These are phyloP conservation scores for Fusarium sp. DNA, from an alignment of 2,329 filamentous ascomycete genomes.

Conservation along the genomic window DNA sequence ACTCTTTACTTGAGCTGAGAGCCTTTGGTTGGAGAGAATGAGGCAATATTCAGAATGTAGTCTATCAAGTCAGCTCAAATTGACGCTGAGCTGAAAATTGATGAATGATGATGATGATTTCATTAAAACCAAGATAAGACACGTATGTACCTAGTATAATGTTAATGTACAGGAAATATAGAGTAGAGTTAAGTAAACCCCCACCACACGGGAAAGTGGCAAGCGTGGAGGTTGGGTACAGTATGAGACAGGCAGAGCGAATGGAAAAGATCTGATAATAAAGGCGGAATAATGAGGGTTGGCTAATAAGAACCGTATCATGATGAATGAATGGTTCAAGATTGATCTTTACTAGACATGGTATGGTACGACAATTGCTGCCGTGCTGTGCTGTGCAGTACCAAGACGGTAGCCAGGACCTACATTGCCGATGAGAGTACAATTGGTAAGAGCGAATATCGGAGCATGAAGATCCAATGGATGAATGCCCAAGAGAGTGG, in stretches of 20 bases:
- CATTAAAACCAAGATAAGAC: conserved; percentile 37
- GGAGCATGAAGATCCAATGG: conserved; percentile 22
- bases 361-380: not conserved
- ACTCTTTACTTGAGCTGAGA: conserved; percentile 5
- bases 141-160: not conserved
- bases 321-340: conserved; percentile 28
- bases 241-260: conserved; percentile 20
- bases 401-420: conserved; percentile 25
- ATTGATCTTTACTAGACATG: conserved; percentile 37
- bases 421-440: conserved; percentile 18
- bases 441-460: conserved; percentile 31
- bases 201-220: conserved; percentile 31
- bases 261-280: conserved; percentile 40
- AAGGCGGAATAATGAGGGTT: conserved; percentile 38
- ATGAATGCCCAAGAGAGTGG: conserved; percentile 13
- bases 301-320: conserved; percentile 42
- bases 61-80: conserved; percentile 28
- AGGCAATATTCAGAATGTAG: not conserved
- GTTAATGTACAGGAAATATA: not conserved
- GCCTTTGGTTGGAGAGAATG: not conserved
- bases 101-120: conserved; percentile 39
- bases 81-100: conserved; percentile 11
- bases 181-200: conserved; percentile 12
- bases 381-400: not conserved
- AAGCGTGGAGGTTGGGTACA: conserved; percentile 30